Evolutionary conservation across 441 rosid genomes (phyloP), one percentile per base, ranked within the genome.

Genomic region (Erysimum cheiri): DNA sequence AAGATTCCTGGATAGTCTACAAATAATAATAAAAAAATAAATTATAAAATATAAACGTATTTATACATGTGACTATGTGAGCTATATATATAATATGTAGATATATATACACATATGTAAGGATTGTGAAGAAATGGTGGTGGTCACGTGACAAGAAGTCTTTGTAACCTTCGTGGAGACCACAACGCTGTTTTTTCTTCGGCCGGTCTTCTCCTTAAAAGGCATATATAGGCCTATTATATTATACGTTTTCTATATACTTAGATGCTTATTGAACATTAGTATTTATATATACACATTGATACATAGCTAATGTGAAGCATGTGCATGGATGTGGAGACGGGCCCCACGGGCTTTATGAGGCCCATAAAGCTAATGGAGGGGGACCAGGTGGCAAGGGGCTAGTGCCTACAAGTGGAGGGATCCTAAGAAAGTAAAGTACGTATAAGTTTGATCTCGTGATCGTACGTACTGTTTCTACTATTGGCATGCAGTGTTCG

Each of bases 401-500:
- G 67, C 75, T 75, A 69, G 43, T 75, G 60, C 52, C 74, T 75
- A 62, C 70, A 64, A 64, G 67, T 70, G 71, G 75, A 75, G 71
- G 75, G 79, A 75, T 75, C 74, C 79, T 70, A 69, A 61, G 72
- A 15, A 48, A 61, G 69, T 56, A 69, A 69, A 75, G 70, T 69
- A 69, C 71, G 74, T 75, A 75, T 70, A 57, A 61, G 53, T 69
- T 68, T 55, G 58, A 67, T 60, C 78, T 74, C 78, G 79, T 75
- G 71, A 75, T 75, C 64, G 73, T 74, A 74, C 74, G 74, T 63
- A 75, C 78, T 75, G 43, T 75, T 75, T 70, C 75, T 70, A 70
- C 79, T 57, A 75, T 70, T 75, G 71, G 62, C 75, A 70, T 70
- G 79, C 79, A 70, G 62, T 75, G 79, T 75, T 69, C 79, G 33